Evolutionary conservation across 2,329 filamentous ascomycete genomes (phyloP), one percentile per base, ranked within the genome.

Genomic region (Aspergillus tanneri): DNA sequence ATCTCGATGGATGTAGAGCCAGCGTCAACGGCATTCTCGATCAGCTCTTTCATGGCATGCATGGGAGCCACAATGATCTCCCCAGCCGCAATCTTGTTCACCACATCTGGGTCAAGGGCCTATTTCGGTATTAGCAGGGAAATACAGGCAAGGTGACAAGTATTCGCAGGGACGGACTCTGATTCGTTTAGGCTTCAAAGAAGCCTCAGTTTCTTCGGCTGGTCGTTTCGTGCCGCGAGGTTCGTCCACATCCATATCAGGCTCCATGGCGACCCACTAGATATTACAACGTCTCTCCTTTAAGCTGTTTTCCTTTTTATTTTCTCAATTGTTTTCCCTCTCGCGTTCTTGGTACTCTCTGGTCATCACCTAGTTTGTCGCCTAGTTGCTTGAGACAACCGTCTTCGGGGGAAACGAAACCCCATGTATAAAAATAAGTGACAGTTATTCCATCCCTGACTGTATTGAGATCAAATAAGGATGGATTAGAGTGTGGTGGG

Each of bases 11-110:
- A 84, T 0, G 93, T 97, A 3, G 93, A 88, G 4, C 93, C 92
- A n/a, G 95, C 93, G 72, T 99, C 95, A 12, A 99, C 90, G 3
- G 93, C 87, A 62, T 99, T 99, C 68, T 99, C 93, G 10, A 99
- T 90, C 41, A 99, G 76, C 68, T 99, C 93, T 71, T 99, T 99
- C 48, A 99, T 72, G 3, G 95, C 93, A 69, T 99, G 90, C 22
- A 96, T 90, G 0, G 93, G 95, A 2, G 93, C 92, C 40, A 99
- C 90, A 52, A 99, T 99, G 61, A 99, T 99, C 70, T 99, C 93
- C 16, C 93, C 93, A 0, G 93, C 93, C 1, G 93, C 93, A 58
- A 99, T 99, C 70, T 97, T 99, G 77, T 97, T 99, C 57, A 99
- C 88, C 18, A 99, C 93, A 73, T 93, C 87, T 54, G 88, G 85